Percentiles rank a stretch among this genome's conserved stretches.
Conservation (phyloP, 768 basidiomycete genomes). For the Suillus weaverae region DNA sequence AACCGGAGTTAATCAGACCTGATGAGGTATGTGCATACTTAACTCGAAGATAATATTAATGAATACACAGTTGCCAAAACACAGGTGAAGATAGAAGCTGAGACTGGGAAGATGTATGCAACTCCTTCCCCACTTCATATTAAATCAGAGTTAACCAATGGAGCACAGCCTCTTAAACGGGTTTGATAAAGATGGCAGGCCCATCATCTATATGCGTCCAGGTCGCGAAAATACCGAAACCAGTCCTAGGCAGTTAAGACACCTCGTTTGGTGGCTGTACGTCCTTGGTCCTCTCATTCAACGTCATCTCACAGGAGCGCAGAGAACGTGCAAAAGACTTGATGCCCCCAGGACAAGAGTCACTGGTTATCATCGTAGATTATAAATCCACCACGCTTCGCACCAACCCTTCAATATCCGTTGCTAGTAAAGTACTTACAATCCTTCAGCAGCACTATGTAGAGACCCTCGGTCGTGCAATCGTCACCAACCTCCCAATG, state of each 20-base stretch:
- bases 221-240: constrained; percentile 83
- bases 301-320: constrained; percentile 10
- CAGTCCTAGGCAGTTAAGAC: constrained; percentile 74
- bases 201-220: constrained; percentile 86
- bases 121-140: not conserved
- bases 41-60: not conserved
- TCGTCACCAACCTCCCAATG: constrained; percentile 79
- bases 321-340: constrained; percentile 90
- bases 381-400: constrained; percentile 81
- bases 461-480: constrained; percentile 81
- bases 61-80: not conserved
- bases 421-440: constrained; percentile 72
- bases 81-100: constrained; percentile 71
- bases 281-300: constrained; percentile 27
- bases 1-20: constrained; percentile 81
- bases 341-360: constrained; percentile 84
- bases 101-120: constrained; percentile 85
- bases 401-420: constrained; percentile 81
- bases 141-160: not conserved
- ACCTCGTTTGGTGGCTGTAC: constrained; percentile 85
- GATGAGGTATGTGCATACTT: constrained; percentile 50
- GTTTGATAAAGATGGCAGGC: constrained; percentile 85
- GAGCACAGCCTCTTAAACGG: constrained; percentile 69
- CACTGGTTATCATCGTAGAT: constrained; percentile 81
- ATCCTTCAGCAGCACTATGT: constrained; percentile 90